These are phyloP conservation scores for Penicillium sp. DNA, from an alignment of 2,329 filamentous ascomycete genomes.

Conservation along the genomic window DNA sequence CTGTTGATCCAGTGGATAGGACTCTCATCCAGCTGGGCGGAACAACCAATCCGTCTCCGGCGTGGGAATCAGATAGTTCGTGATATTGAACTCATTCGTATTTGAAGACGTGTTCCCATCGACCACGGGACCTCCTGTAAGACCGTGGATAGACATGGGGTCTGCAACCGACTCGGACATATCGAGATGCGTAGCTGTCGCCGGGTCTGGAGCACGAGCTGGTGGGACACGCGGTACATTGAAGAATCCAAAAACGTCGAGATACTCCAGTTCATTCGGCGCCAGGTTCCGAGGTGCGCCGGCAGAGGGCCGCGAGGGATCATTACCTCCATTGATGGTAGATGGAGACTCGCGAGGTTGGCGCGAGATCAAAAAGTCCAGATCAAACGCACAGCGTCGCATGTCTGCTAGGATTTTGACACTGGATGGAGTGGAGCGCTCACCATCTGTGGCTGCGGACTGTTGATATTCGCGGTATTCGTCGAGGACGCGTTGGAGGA, in stretches of 20 bases:
- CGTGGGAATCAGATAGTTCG: slow-evolving; percentile 45
- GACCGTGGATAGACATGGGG: slow-evolving; percentile 37
- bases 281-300: slow-evolving; percentile 62
- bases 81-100: slow-evolving; percentile 43
- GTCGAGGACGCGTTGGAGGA: slow-evolving; percentile 77
- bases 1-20: neutral
- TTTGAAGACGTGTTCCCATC: slow-evolving; percentile 19
- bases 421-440: slow-evolving; percentile 72
- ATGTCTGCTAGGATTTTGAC: slow-evolving; percentile 88
- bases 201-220: slow-evolving; percentile 27
- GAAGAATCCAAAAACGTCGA: slow-evolving; percentile 93
- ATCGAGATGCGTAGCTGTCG: slow-evolving; percentile 23
- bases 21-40: slow-evolving; percentile 21
- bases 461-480: slow-evolving; percentile 77
- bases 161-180: slow-evolving; percentile 27
- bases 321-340: slow-evolving; percentile 27
- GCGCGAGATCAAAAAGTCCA: slow-evolving; percentile 82
- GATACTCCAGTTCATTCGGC: slow-evolving; percentile 79
- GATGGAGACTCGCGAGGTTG: slow-evolving; percentile 56
- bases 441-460: slow-evolving; percentile 55
- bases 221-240: slow-evolving; percentile 72
- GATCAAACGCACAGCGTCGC: slow-evolving; percentile 82
- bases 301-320: neutral
- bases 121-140: slow-evolving; percentile 25
- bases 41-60: slow-evolving; percentile 47